These are phyloP conservation scores for Hypoxylon rickii DNA, from an alignment of 495 filamentous ascomycete species.

Conservation along the genomic window DNA sequence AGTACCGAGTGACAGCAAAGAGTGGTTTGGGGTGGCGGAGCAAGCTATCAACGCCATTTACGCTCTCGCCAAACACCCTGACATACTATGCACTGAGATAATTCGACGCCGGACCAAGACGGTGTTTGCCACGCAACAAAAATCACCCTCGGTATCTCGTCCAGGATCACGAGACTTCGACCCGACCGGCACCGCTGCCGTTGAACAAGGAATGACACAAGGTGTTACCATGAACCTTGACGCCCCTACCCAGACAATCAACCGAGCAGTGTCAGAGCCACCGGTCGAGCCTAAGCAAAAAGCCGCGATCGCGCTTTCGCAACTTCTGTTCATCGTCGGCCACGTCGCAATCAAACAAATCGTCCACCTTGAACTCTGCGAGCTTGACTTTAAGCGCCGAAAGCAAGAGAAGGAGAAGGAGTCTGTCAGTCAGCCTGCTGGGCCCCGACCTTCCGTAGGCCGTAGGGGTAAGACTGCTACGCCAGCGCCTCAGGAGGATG, in stretches of 20 bases:
- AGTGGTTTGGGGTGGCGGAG: slow-evolving; percentile 98
- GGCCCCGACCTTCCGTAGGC: slow-evolving; percentile 41
- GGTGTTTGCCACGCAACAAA: slow-evolving; percentile 63
- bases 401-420: slow-evolving; percentile 94
- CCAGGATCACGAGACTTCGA: slow-evolving; percentile 48
- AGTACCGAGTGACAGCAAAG: slow-evolving; percentile 82
- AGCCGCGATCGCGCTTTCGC: slow-evolving; percentile 76
- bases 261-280: slow-evolving; percentile 39
- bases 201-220: slow-evolving; percentile 32
- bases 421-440: slow-evolving; percentile 45
- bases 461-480: slow-evolving; percentile 55
- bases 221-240: slow-evolving; percentile 40
- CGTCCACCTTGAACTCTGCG: slow-evolving; percentile 97
- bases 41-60: slow-evolving; percentile 97
- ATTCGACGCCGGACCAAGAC: slow-evolving; percentile 81
- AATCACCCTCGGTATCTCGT: slow-evolving; percentile 40
- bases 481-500: slow-evolving; percentile 48
- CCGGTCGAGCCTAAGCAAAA: slow-evolving; percentile 57
- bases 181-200: slow-evolving; percentile 35
- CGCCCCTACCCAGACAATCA: slow-evolving; percentile 42
- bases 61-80: slow-evolving; percentile 89
- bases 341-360: slow-evolving; percentile 99
- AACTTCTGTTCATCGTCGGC: slow-evolving; percentile 92
- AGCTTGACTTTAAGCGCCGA: slow-evolving; percentile 94
- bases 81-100: slow-evolving; percentile 91